Evolutionary conservation across 1,139 yeast genomes (phyloP), one percentile per base, ranked within the genome.

Genomic region (Blastobotrys raffinosifermentans): DNA sequence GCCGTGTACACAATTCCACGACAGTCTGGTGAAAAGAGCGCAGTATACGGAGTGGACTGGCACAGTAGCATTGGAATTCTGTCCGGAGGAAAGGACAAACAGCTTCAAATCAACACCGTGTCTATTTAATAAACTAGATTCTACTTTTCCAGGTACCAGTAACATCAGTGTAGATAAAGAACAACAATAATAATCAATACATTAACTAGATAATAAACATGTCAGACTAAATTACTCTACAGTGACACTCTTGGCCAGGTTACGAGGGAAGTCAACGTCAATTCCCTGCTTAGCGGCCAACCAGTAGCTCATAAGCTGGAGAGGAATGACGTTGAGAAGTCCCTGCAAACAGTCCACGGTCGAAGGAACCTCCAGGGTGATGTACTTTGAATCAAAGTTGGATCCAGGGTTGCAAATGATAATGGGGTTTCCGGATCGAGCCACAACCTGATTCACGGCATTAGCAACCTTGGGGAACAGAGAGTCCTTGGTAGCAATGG

Each of bases 311-410:
- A 89, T 89, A 61, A 93, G 73, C 67, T 93, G 99, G 59, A 93
- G 67, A 41, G 98, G 98, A 55, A 93, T 77, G 50, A 93, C 94
- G 60, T 91, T 93, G 60, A 93, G 72, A 56, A 93, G 72, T 37
- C 99, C 99, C 70, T 93, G 98, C 62, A 93, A 72, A 67, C 98
- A 91, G 66, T 93, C 98, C 44, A 89, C 96, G 5, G 97, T 87
- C 53, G 76, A 78, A 39, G 99, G 99, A 43, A 93, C 96, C 61
- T 86, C 91, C 54, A 93, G 73, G 57, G 55, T 73, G 67, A 56
- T 53, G 50, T 60, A 58, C 39, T 70, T 69, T 34, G 54, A 50
- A 35, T 58, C 61, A 39, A 61, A 58, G 33, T 45, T 45, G 57
- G 86, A 96, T 43, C 91, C 94, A 64, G 85, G 87, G 59, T 87